phyloP scores from a whole-genome alignment of 139 green algal genomes.

The Micromonas commoda region DNA sequence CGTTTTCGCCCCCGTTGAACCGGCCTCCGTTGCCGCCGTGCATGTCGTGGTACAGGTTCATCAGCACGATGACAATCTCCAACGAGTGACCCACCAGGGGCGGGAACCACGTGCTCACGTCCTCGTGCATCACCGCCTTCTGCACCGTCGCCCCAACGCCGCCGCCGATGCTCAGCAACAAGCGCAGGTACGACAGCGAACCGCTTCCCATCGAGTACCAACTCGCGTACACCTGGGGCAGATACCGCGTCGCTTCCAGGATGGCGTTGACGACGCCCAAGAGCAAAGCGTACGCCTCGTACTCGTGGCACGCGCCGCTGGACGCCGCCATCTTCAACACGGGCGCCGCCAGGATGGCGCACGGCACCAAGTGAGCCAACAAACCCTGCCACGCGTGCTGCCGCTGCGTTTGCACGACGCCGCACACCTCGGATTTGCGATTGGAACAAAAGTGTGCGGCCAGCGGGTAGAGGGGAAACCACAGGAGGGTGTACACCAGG shows the following conservation, averaged over 20 bases:
- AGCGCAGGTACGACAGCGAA: constrained; percentile 2
- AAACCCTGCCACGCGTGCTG: constrained; percentile 1
- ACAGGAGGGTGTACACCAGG: constrained; percentile 8
- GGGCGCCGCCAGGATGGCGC: not conserved
- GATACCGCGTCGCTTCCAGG: constrained; percentile 9
- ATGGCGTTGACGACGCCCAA: constrained; percentile 14
- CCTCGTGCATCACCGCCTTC: constrained; percentile 11
- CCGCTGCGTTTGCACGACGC: not conserved
- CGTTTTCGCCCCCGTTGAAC: no score
- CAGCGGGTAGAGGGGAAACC: constrained; percentile 10
- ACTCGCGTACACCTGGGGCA: constrained; percentile 14
- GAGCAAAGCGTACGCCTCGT: constrained; percentile 1
- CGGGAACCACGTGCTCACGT: not conserved
- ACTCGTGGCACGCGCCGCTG: not conserved
- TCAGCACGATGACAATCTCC: constrained; percentile 4
- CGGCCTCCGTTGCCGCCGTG: no score
- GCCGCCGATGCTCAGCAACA: constrained; percentile 8
- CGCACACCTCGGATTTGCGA: not conserved
- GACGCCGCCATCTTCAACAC: constrained; percentile 13
- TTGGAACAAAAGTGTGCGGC: not conserved
- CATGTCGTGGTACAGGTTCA: constrained; percentile 20
- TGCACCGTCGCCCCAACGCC: constrained; percentile 14
- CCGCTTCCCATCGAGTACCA: not conserved
- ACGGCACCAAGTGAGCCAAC: not conserved
- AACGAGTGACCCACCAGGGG: constrained; percentile 12